phyloP scores from a whole-genome alignment of 192 early-diverging fungal species.

The Umbelopsis isabellina region DNA sequence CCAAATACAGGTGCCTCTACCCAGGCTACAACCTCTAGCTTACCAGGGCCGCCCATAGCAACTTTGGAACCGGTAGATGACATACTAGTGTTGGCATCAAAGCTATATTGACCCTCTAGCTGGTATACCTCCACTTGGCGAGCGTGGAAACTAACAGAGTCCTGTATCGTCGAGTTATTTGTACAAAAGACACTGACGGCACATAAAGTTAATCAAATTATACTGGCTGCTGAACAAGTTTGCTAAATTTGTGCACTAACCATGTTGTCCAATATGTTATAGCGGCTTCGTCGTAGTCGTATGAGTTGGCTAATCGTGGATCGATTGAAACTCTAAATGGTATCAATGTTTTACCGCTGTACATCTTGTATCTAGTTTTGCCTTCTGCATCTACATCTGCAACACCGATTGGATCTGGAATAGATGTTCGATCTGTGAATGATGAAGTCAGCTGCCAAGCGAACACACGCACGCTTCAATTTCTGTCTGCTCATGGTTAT shows the following conservation, averaged over 20 bases:
- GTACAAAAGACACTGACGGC: background rate
- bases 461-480: too few relatives aligned
- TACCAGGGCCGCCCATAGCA: background rate
- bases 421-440: background rate
- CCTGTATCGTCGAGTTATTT: background rate
- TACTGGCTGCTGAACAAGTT: background rate
- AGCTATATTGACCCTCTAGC: background rate
- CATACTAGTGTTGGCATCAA: background rate
- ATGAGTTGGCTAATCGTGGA: slow-evolving; percentile 6
- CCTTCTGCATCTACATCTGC: background rate
- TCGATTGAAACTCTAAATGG: background rate
- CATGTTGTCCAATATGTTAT: background rate
- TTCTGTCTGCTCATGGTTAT: too few relatives aligned
- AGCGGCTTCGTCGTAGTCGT: background rate
- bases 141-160: background rate
- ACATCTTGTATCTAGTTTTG: background rate
- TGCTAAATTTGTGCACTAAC: background rate
- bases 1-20: background rate
- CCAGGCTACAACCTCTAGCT: background rate
- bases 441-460: background rate
- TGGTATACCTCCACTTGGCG: slow-evolving; percentile 11
- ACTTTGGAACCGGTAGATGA: background rate
- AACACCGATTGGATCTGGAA: background rate
- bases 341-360: background rate
- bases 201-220: background rate